A percentile compares a stretch with the other conserved stretches of the same genome.
Evolutionary conservation across 2,329 filamentous ascomycete genomes (phyloP).

Genomic region (Fusarium sp.): DNA sequence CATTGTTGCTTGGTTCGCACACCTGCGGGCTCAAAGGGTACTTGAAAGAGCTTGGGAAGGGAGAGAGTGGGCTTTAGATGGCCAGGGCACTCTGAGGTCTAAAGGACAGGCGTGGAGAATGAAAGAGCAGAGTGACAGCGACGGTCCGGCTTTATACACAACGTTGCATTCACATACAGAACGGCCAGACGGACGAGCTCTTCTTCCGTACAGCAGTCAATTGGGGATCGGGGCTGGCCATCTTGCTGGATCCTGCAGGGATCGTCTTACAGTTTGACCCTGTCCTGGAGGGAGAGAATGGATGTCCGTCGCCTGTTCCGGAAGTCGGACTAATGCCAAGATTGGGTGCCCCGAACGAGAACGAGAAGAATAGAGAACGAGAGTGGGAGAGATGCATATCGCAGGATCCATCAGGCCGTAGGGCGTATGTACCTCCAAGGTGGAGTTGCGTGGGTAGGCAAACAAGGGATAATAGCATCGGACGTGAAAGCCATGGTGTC

Average conservation of each 20-base stretch:
- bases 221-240: not conserved
- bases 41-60: not conserved
- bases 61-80: not conserved
- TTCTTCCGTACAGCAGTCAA: conserved; percentile 4
- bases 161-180: conserved; percentile 16
- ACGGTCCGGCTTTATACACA: conserved; percentile 25
- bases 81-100: conserved; percentile 2
- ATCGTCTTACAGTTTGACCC: not conserved
- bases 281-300: not conserved
- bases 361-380: not conserved
- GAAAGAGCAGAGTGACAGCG: not conserved
- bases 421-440: not conserved
- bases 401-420: not conserved
- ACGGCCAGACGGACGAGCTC: not conserved
- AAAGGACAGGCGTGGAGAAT: conserved; percentile 4
- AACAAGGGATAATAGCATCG: conserved; percentile 12
- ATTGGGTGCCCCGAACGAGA: not conserved
- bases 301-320: conserved; percentile 8
- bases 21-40: not conserved
- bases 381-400: not conserved
- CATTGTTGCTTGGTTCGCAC: conserved; percentile 3
- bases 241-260: conserved; percentile 5
- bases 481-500: not conserved
- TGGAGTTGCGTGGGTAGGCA: conserved; percentile 19
- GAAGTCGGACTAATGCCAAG: conserved; percentile 36